Conservation (phyloP, 768 basidiomycete species). For the Termitomyces sp. region DNA sequence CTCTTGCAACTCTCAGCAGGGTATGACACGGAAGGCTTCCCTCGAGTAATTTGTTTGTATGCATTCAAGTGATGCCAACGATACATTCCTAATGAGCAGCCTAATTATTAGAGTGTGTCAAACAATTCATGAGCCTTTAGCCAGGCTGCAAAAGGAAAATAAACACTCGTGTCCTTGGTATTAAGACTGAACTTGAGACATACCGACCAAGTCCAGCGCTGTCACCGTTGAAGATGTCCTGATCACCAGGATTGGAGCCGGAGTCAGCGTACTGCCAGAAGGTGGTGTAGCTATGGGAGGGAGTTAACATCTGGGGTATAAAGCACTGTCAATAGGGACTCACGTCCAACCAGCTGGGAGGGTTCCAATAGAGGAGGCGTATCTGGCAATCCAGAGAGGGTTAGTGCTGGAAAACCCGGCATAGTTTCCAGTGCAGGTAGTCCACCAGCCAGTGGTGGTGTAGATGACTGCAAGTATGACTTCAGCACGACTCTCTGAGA, state of each 20-base stretch:
- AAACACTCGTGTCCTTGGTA: neutral
- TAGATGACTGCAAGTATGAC: slow-evolving; percentile 43
- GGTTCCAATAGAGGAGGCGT: slow-evolving; percentile 42
- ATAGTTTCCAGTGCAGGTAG: slow-evolving; percentile 57
- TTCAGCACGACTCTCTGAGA: neutral
- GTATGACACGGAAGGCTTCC: too few species aligned
- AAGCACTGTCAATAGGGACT: slow-evolving; percentile 4
- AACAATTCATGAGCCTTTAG: slow-evolving; percentile 3
- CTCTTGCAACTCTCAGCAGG: too few species aligned
- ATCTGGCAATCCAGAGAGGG: slow-evolving; percentile 61
- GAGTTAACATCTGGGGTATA: neutral
- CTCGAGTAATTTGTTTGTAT: too few species aligned
- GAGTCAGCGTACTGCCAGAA: slow-evolving; percentile 62
- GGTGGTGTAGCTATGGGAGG: slow-evolving; percentile 30
- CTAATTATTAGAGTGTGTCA: too few species aligned
- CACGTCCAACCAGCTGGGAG: slow-evolving; percentile 58
- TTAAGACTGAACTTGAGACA: neutral
- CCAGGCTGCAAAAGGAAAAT: neutral
- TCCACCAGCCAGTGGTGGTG: slow-evolving; percentile 68
- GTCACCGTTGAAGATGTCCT: slow-evolving; percentile 54
- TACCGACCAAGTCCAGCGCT: slow-evolving; percentile 36
- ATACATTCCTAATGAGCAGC: too few species aligned
- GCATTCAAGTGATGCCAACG: too few species aligned
- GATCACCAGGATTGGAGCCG: slow-evolving; percentile 54
- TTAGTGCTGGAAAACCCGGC: slow-evolving; percentile 45